These are phyloP conservation scores for Nothophaeocryptopus gaeumannii DNA, from an alignment of 2,329 filamentous ascomycete species.

Conservation along the genomic window DNA sequence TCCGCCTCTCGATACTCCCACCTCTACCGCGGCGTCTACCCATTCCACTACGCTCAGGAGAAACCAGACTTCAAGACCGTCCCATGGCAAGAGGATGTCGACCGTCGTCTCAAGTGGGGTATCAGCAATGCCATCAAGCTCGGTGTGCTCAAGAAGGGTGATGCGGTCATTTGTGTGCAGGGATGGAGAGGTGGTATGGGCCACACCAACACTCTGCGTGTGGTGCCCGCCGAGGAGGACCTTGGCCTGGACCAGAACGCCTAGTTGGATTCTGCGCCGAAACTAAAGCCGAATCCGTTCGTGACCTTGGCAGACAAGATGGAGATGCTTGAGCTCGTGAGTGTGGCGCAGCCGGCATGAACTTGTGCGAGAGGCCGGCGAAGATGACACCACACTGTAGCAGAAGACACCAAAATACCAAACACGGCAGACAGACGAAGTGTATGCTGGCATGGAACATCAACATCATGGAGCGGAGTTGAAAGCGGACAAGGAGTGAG, in stretches of 20 bases:
- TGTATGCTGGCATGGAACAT: too few species aligned
- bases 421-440: too few species aligned
- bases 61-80: slow-evolving; percentile 93
- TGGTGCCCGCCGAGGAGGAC: slow-evolving; percentile 51
- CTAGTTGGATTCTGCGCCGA: slow-evolving; percentile 25
- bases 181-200: slow-evolving; percentile 91
- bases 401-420: too few species aligned
- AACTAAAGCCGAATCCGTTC: too few species aligned
- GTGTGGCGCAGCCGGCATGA: too few species aligned
- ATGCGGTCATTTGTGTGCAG: slow-evolving; percentile 79
- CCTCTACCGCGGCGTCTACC: slow-evolving; percentile 96
- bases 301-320: too few species aligned
- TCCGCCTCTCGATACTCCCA: slow-evolving; percentile 85
- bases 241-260: slow-evolving; percentile 50
- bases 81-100: slow-evolving; percentile 99
- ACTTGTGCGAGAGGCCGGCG: too few species aligned
- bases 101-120: slow-evolving; percentile 96
- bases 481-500: too few species aligned
- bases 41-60: slow-evolving; percentile 86
- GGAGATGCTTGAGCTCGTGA: too few species aligned
- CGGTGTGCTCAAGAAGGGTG: slow-evolving; percentile 67
- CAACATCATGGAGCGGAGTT: too few species aligned
- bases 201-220: slow-evolving; percentile 75
- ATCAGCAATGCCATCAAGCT: slow-evolving; percentile 83
- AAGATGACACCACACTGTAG: too few species aligned